A percentile compares a stretch with the other conserved stretches of the same genome.
These are phyloP conservation scores for Daldinia loculata DNA, from an alignment of 495 filamentous ascomycete species.

Conservation along the genomic window DNA sequence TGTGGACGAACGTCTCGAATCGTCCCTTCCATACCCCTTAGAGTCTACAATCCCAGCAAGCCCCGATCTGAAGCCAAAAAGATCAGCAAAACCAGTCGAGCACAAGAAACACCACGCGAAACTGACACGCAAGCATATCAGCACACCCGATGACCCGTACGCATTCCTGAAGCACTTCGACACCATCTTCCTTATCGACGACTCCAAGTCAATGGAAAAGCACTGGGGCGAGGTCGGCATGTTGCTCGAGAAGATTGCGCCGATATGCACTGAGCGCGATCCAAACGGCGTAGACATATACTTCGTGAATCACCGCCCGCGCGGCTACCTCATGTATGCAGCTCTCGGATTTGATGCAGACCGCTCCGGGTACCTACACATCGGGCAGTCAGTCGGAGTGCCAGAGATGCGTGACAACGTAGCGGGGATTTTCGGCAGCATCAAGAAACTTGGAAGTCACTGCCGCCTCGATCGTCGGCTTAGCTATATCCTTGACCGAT, in stretches of 20 bases:
- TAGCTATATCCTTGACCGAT: conserved; percentile 70
- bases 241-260: conserved; percentile 75
- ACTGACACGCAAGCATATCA: conserved; percentile 43
- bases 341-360: conserved; percentile 55
- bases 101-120: neutral
- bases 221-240: conserved; percentile 75
- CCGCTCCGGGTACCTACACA: conserved; percentile 61
- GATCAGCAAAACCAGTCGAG: no score
- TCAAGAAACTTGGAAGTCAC: conserved; percentile 21
- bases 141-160: conserved; percentile 62
- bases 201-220: conserved; percentile 82
- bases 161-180: conserved; percentile 83
- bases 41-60: conserved; percentile 4
- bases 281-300: conserved; percentile 83
- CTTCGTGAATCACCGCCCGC: conserved; percentile 73
- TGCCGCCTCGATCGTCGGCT: conserved; percentile 68
- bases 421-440: conserved; percentile 63
- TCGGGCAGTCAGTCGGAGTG: conserved; percentile 69
- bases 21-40: conserved; percentile 2
- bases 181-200: conserved; percentile 86
- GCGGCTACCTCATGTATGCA: conserved; percentile 34
- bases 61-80: neutral
- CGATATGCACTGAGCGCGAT: conserved; percentile 79
- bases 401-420: conserved; percentile 60
- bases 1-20: neutral